These are phyloP conservation scores for Fusarium poae DNA, from an alignment of 2,329 filamentous ascomycete genomes.

Conservation along the genomic window DNA sequence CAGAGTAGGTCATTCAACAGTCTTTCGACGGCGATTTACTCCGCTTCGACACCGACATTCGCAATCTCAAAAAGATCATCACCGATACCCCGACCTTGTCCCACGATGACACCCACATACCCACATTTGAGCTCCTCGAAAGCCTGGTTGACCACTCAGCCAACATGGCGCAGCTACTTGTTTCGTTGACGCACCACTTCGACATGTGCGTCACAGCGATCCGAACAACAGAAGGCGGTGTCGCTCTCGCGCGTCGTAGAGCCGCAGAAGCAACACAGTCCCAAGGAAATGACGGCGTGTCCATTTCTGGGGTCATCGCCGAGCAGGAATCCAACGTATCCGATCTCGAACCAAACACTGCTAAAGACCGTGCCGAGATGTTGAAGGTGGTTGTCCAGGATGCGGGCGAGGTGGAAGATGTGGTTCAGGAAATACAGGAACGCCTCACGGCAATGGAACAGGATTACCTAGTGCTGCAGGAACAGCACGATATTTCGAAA, in stretches of 20 bases:
- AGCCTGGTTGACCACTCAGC: constrained; percentile 80
- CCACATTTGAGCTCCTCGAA: constrained; percentile 68
- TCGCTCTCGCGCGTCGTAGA: constrained; percentile 75
- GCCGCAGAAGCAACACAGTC: constrained; percentile 73
- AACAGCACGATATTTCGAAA: constrained; percentile 67
- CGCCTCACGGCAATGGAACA: constrained; percentile 82
- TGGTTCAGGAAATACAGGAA: constrained; percentile 78
- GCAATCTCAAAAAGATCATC: constrained; percentile 71
- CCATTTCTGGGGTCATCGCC: constrained; percentile 75
- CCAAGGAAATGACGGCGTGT: constrained; percentile 63
- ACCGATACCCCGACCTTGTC: constrained; percentile 55
- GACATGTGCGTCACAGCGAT: constrained; percentile 93
- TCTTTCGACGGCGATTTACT: constrained; percentile 82
- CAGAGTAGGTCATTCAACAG: constrained; percentile 68
- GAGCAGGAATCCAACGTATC: constrained; percentile 65
- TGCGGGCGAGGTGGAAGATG: constrained; percentile 73
- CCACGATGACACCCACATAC: constrained; percentile 53
- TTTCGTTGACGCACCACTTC: constrained; percentile 87
- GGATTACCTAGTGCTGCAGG: constrained; percentile 72
- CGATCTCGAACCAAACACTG: constrained; percentile 76
- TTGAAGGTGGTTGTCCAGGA: constrained; percentile 82
- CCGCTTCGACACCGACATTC: constrained; percentile 80
- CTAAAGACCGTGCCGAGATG: constrained; percentile 85
- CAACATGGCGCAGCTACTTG: constrained; percentile 83
- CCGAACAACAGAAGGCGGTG: constrained; percentile 87